These are phyloP conservation scores for Peribolospora kevripleyi DNA, from an alignment of 768 basidiomycete genomes.

Conservation along the genomic window DNA sequence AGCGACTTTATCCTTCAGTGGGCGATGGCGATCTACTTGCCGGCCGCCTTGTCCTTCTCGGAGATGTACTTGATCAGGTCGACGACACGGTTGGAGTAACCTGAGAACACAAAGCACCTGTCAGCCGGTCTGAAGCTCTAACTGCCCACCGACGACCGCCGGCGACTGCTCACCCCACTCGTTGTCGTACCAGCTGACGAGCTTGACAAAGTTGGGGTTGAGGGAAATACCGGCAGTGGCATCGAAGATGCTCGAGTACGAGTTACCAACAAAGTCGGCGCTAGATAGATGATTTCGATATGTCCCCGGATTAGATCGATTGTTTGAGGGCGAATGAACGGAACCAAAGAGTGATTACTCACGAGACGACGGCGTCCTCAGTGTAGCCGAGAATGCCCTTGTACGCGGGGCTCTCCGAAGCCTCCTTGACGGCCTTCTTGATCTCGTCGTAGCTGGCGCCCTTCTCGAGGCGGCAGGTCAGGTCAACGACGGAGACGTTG, in stretches of 20 bases:
- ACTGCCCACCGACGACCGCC: neutral
- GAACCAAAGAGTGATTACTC: slow-evolving; percentile 59
- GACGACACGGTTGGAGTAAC: slow-evolving; percentile 77
- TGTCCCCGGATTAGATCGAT: too few relatives aligned
- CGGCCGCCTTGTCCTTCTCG: slow-evolving; percentile 30
- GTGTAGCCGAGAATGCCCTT: slow-evolving; percentile 69
- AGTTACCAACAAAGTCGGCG: slow-evolving; percentile 2
- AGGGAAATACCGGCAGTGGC: slow-evolving; percentile 78
- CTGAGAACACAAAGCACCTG: neutral
- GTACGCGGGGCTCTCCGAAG: slow-evolving; percentile 37
- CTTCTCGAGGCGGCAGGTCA: slow-evolving; percentile 80
- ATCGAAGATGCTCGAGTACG: slow-evolving; percentile 72
- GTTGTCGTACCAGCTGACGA: slow-evolving; percentile 87
- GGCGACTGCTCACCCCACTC: slow-evolving; percentile 35
- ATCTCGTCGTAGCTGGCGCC: slow-evolving; percentile 64
- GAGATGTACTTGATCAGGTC: slow-evolving; percentile 68
- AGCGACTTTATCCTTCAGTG: too few relatives aligned
- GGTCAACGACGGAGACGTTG: slow-evolving; percentile 89
- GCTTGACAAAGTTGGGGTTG: slow-evolving; percentile 82
- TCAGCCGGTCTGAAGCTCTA: slow-evolving; percentile 21
- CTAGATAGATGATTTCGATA: too few relatives aligned
- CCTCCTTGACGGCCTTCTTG: slow-evolving; percentile 59
- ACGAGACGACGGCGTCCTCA: slow-evolving; percentile 76
- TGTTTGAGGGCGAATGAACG: neutral
- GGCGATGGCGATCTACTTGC: too few relatives aligned